Percentiles rank a stretch among this genome's conserved stretches.
Evolutionary conservation across 257 asterid species (phyloP).

Genomic region (Penstemon eatonii): DNA sequence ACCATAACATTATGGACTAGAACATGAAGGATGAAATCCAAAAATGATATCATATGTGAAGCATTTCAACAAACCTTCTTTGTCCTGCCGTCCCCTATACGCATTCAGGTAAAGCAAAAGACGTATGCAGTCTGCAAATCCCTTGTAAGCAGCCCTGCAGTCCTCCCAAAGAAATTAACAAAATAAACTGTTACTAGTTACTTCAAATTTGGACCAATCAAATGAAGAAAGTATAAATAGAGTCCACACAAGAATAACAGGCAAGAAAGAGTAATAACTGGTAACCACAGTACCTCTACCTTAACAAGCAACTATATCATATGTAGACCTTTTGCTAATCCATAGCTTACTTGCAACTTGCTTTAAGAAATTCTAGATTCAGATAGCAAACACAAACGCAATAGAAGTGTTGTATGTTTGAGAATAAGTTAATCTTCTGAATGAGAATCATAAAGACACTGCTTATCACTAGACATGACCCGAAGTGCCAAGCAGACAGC

Average conservation of each 20-base stretch:
- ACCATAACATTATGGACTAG: constrained; percentile 3
- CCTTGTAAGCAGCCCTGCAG: constrained; percentile 98
- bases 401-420: constrained; percentile 18
- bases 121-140: constrained; percentile 93
- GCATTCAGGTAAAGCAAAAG: constrained; percentile 90
- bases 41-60: constrained; percentile 8
- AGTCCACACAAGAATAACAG: constrained; percentile 3
- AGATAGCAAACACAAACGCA: constrained; percentile 21
- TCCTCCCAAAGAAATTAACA: constrained; percentile 26
- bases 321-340: constrained; percentile 6
- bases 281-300: neutral
- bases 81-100: constrained; percentile 87
- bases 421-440: constrained; percentile 1
- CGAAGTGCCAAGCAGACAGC: neutral
- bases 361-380: constrained; percentile 11
- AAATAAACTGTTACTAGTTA: constrained; percentile 23
- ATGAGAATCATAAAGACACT: neutral
- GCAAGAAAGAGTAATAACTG: constrained; percentile 11
- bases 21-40: constrained; percentile 4
- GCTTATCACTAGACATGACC: neutral
- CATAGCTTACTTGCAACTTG: neutral
- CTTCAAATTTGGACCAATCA: constrained; percentile 20
- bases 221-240: constrained; percentile 1
- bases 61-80: constrained; percentile 63
- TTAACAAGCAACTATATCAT: neutral